These are phyloP conservation scores for Martiniozyma asiatica DNA, from an alignment of 1,139 yeast genomes.

Conservation along the genomic window DNA sequence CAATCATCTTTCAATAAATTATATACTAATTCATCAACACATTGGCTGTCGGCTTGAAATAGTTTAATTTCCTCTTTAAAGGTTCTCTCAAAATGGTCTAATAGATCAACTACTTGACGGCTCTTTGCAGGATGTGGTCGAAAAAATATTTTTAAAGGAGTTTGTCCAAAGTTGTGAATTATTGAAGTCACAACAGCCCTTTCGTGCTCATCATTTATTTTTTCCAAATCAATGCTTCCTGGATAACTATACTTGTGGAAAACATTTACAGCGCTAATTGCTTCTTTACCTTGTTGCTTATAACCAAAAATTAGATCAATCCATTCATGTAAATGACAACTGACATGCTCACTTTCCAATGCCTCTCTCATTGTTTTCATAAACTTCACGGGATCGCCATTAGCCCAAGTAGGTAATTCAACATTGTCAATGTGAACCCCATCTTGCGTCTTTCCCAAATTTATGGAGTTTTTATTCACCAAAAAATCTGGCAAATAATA, in stretches of 20 bases:
- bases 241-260: constrained; percentile 74
- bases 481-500: constrained; percentile 70
- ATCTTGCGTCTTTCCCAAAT: constrained; percentile 57
- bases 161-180: constrained; percentile 84
- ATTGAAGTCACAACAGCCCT: constrained; percentile 67
- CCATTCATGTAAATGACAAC: constrained; percentile 67
- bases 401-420: constrained; percentile 70
- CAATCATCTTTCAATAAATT: constrained; percentile 26
- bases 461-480: constrained; percentile 47
- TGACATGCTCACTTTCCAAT: constrained; percentile 68
- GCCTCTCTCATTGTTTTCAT: constrained; percentile 70
- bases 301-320: constrained; percentile 72
- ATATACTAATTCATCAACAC: constrained; percentile 29
- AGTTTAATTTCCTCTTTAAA: neutral
- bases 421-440: constrained; percentile 52
- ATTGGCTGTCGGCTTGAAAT: neutral
- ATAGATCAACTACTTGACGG: constrained; percentile 13
- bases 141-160: constrained; percentile 60
- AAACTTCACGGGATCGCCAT: constrained; percentile 59
- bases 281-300: constrained; percentile 63
- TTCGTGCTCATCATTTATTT: constrained; percentile 59
- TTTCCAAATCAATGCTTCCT: constrained; percentile 70
- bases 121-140: constrained; percentile 46
- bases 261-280: constrained; percentile 55
- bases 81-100: no score